A percentile compares a stretch with the other conserved stretches of the same genome.
Conservation (phyloP, 1,284 basidiomycete species). For the Amylostereum areolatum region DNA sequence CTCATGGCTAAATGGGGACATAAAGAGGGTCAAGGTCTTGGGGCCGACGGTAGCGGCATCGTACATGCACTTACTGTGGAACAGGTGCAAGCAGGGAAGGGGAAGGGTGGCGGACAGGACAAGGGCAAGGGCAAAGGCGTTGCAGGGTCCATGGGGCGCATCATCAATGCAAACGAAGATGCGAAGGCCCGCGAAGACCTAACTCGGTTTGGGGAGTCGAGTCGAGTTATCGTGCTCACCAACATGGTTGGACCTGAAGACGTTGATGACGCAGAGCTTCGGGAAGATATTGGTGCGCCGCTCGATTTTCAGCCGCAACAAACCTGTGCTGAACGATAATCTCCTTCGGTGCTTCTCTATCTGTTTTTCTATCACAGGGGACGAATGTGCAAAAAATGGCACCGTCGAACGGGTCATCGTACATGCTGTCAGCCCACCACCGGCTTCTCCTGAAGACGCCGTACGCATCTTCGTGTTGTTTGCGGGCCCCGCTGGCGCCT, state of each 20-base stretch:
- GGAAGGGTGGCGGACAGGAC: slow-evolving; percentile 28
- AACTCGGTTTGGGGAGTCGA: slow-evolving; percentile 80
- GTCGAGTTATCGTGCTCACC: slow-evolving; percentile 80
- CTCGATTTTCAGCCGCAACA: no score
- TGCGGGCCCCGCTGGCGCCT: slow-evolving; percentile 85
- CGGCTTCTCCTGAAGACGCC: slow-evolving; percentile 55
- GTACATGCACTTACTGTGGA: slow-evolving; percentile 83
- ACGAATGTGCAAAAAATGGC: slow-evolving; percentile 86
- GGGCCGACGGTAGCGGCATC: slow-evolving; percentile 78
- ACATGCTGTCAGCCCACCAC: slow-evolving; percentile 66
- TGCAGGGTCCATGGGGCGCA: slow-evolving; percentile 57
- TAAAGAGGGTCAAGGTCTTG: slow-evolving; percentile 87
- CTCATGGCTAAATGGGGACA: slow-evolving; percentile 94
- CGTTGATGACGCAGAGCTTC: slow-evolving; percentile 78
- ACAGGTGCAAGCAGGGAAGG: slow-evolving; percentile 43
- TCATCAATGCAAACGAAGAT: slow-evolving; percentile 84
- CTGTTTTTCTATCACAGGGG: slow-evolving; percentile 44
- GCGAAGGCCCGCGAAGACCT: slow-evolving; percentile 65
- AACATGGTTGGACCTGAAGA: slow-evolving; percentile 84
- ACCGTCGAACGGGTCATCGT: slow-evolving; percentile 86
- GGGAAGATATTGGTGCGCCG: slow-evolving; percentile 75
- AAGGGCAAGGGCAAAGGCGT: slow-evolving; percentile 34
- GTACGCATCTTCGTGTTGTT: slow-evolving; percentile 85
- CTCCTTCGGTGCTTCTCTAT: no score
- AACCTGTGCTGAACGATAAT: no score